Percentiles rank a stretch among this genome's conserved stretches.
Evolutionary conservation across 2,329 filamentous ascomycete genomes (phyloP).

Genomic region (Aureobasidium namibiae): DNA sequence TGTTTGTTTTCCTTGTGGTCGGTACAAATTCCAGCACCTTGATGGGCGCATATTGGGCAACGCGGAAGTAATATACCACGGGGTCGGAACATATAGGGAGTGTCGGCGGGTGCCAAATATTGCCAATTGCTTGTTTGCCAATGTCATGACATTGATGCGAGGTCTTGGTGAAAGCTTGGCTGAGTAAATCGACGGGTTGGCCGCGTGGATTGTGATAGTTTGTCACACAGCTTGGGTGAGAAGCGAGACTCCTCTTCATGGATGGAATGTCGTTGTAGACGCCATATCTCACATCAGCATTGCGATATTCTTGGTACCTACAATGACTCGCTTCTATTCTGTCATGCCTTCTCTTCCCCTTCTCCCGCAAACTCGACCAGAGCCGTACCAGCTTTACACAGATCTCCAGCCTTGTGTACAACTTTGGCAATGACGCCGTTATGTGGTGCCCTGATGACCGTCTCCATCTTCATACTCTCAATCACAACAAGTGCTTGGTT

Average conservation of each 20-base stretch:
- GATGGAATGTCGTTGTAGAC: background rate
- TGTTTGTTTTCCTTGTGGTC: background rate
- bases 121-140: background rate
- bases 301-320: too few species aligned
- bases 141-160: background rate
- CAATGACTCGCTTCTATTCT: background rate
- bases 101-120: background rate
- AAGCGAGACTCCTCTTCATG: background rate
- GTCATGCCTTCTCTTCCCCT: background rate
- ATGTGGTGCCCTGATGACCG: constrained; percentile 42
- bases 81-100: background rate
- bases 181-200: background rate
- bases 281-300: background rate
- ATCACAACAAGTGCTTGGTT: constrained; percentile 76
- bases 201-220: background rate
- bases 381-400: constrained; percentile 40
- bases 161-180: background rate
- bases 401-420: constrained; percentile 40
- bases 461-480: constrained; percentile 50
- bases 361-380: constrained; percentile 36
- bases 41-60: background rate
- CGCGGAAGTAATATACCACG: background rate
- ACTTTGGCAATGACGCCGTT: constrained; percentile 40
- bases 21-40: background rate
- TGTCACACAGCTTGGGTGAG: background rate